Base-by-base conservation (phyloP, 768 basidiomycete genomes). In the Pholiota conissans region DNA sequence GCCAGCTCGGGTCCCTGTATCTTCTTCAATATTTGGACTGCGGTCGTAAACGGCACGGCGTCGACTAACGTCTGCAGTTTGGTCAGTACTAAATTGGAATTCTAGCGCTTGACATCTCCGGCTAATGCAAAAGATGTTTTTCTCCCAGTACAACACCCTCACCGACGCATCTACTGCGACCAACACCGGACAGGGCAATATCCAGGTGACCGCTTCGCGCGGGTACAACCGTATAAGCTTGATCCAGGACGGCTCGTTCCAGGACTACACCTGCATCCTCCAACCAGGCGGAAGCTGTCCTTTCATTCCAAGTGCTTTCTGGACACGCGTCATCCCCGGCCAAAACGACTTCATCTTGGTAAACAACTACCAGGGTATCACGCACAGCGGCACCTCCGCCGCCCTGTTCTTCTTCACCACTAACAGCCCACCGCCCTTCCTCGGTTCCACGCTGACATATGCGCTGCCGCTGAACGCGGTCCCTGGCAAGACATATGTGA, bases 81-180 rank as follows among this genome's bases (percentile, higher is more conserved):
- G 52, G 52, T 53, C 11, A 40, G 52, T 51, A 27, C 14, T 24
- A 13, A 14, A 32, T 20, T 34, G 4, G 18, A 32, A 20, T 18
- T 18, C 16, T 18, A 5, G 9, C 13, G 9, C 4, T 7, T 45
- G 5, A 8, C 5, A 24, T 45, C 18, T 20, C 13, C 22, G 13
- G 8, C 11, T 2, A 45, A 20, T 24, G 2, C 11, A 14, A 39
- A 5, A 9, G 27, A 24, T 45, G 29, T n/a, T 26, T 40, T 24
- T 39, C 24, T n/a, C n/a, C n/a, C 28, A 53, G 52, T 53, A 53
- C 28, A 40, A 53, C 52, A 53, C 52, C n/a, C 39, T 53, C 27
- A 53, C 52, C 18, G 52, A 53, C 28, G 26, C 26, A 13, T 53
- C 52, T 14, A 53, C 52, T 3, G 52, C 52, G 10, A 42, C 40